A percentile compares a stretch with the other conserved stretches of the same genome.
Conservation (phyloP, 495 filamentous ascomycete species). For the Baudoinia panamericana region DNA sequence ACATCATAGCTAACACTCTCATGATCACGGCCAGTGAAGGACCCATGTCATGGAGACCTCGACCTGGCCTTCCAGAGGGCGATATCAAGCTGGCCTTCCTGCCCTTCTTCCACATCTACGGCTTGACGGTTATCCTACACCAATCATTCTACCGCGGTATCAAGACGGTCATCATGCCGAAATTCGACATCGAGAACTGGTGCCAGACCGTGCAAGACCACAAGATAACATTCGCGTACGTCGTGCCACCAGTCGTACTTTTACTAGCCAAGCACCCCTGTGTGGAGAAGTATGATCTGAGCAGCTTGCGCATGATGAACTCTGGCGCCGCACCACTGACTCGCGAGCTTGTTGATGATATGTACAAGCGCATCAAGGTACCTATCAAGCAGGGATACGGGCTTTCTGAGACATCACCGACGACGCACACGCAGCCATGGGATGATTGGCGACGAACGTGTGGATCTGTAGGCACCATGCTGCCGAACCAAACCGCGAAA, state of each 20-base stretch:
- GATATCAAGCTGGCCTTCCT: slow-evolving; percentile 28
- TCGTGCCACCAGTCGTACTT: slow-evolving; percentile 31
- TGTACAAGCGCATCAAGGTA: slow-evolving; percentile 23
- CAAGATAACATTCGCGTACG: slow-evolving; percentile 29
- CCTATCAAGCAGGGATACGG: slow-evolving; percentile 31
- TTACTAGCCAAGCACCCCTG: slow-evolving; percentile 32
- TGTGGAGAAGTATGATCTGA: slow-evolving; percentile 27
- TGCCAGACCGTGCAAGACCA: slow-evolving; percentile 3
- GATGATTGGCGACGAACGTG: slow-evolving; percentile 22
- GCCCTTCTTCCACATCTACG: slow-evolving; percentile 35
- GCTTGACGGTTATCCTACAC: slow-evolving; percentile 28
- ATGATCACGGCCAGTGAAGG: slow-evolving; percentile 35
- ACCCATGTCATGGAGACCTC: slow-evolving; percentile 28
- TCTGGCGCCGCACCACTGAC: slow-evolving; percentile 32
- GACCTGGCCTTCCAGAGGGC: slow-evolving; percentile 17
- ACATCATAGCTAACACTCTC: slow-evolving; percentile 46
- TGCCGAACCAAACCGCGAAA: slow-evolving; percentile 28
- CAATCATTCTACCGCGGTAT: slow-evolving; percentile 24
- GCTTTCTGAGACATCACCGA: slow-evolving; percentile 25
- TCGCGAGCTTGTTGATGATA: slow-evolving; percentile 30
- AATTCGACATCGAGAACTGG: slow-evolving; percentile 23
- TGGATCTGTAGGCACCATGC: slow-evolving; percentile 28
- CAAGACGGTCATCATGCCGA: slow-evolving; percentile 21
- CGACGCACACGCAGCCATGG: slow-evolving; percentile 29
- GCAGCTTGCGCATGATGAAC: slow-evolving; percentile 27